Base-by-base conservation (phyloP, 306 rosid genomes). In the Rosa multiflora region DNA sequence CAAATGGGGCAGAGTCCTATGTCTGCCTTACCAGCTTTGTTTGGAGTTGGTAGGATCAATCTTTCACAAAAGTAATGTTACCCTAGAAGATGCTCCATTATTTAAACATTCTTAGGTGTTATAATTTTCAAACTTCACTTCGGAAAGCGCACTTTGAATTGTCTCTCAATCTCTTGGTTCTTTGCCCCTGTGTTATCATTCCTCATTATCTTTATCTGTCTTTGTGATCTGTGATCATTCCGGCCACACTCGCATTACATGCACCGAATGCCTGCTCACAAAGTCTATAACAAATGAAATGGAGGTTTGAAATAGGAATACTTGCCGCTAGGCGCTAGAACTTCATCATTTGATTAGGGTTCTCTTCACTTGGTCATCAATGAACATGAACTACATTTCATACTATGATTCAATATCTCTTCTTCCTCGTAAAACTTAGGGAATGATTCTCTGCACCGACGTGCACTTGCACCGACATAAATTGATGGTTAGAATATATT, bases 101-200 rank as follows among this genome's bases (percentile, higher is more conserved):
- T 32, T 72, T 81, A 83, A 92, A 82, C 83, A 17, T 5, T 53
- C 17, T 52, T 52, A 52, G 59, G 58, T 17, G 58, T 52, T 15
- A 5, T 14, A 5, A 15, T 51, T 51, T 51, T 51, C 78, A 18
- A 55, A 8, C 61, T 55, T 83, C 77, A 72, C 78, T 85, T 86
- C 48, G 74, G 82, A 83, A 88, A 91, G 88, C 80, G 89, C 80
- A 84, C 74, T 88, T 56, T 20, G 12, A 20, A 6, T 87, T 93
- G 91, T 82, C 90, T 78, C 84, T 79, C 84, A 89, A 90, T 84
- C 89, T 88, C 37, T 32, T 32, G 37, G 83, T 83, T 84, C 83
- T 49, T 87, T 83, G 84, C 81, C n/a, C 32, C 8, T 42, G 42
- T 18, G 67, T 72, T 55, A 84, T 88, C 83, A 86, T 82, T 81